phyloP scores from a whole-genome alignment of 2,329 filamentous ascomycete species.

The Pyrenochaeta sp. region DNA sequence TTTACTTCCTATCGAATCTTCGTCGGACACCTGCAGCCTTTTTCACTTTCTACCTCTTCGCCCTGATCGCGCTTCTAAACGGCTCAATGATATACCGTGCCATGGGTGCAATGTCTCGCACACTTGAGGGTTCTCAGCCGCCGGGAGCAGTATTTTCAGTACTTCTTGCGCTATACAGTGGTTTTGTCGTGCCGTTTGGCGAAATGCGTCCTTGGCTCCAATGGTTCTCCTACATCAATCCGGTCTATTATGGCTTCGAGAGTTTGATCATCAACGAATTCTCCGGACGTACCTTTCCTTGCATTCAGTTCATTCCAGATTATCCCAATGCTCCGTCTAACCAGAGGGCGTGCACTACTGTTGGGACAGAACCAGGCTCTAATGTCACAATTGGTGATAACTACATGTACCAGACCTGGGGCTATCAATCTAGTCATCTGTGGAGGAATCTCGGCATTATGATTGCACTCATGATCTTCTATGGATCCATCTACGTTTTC shows the following conservation, averaged over 20 bases:
- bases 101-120: constrained; percentile 69
- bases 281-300: constrained; percentile 46
- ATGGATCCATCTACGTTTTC: constrained; percentile 43
- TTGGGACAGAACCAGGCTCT: constrained; percentile 34
- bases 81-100: constrained; percentile 50
- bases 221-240: constrained; percentile 82
- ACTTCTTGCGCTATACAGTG: constrained; percentile 55
- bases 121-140: constrained; percentile 57
- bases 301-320: constrained; percentile 53
- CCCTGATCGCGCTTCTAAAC: constrained; percentile 41
- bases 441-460: constrained; percentile 50
- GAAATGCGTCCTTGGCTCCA: constrained; percentile 79
- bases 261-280: constrained; percentile 77
- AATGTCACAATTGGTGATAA: constrained; percentile 40
- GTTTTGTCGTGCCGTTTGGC: constrained; percentile 61
- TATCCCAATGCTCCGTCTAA: constrained; percentile 27
- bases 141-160: background rate
- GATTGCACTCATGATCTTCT: constrained; percentile 46
- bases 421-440: constrained; percentile 15
- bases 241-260: constrained; percentile 79
- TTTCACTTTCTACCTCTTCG: constrained; percentile 53
- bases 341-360: constrained; percentile 37
- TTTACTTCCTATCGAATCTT: constrained; percentile 58
- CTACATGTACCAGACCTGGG: constrained; percentile 21
- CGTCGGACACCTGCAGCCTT: constrained; percentile 49